Base-by-base conservation (phyloP, 2,329 filamentous ascomycete species). In the Alternaria rosae region DNA sequence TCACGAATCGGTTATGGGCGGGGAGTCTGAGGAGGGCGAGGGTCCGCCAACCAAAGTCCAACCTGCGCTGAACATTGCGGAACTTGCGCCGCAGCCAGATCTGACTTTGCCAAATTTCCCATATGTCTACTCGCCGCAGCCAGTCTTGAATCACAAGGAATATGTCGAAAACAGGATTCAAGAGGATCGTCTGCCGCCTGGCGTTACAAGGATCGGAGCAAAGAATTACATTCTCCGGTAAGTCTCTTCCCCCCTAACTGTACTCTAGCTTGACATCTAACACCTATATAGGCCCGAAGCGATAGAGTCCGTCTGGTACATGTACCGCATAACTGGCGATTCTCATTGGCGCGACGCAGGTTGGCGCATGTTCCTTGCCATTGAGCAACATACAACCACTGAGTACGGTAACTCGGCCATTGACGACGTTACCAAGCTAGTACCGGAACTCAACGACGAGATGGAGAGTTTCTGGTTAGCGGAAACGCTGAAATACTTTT, bases 381-480 rank as follows among this genome's bases (percentile, higher is more conserved):
- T 93, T 32, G 82, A 87, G 59, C 83, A 83, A 69, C 81, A 87
- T 69, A 91, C 90, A 12, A 83, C 84, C 25, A 88, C 90, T 0
- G 80, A 84, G 5, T 83, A 88, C 64, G 91, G 88, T 6, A 85
- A 91, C 69, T 88, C 88, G 1, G 88, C 88, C 30, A 85, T 93
- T 58, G 81, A 85, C 61, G 90, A 93, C 70, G 88, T 93, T 25
- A 90, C 86, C 43, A 80, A 81, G 44, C 78, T 80, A 61, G 78
- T 72, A 13, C 82, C 82, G 5, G 69, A 69, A 12, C 76, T 81
- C 26, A 70, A 83, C 59, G 88, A 92, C 72, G 85, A 85, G 54
- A 92, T 92, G 90, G 90, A 92, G 82, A 91, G 88, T 64, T 92
- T 92, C 76, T 92, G 90, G 89, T 82, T 91, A 38, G 87, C 87